These are phyloP conservation scores for Magnaporthiopsis incrustans DNA, from an alignment of 2,329 filamentous ascomycete species.

Conservation along the genomic window DNA sequence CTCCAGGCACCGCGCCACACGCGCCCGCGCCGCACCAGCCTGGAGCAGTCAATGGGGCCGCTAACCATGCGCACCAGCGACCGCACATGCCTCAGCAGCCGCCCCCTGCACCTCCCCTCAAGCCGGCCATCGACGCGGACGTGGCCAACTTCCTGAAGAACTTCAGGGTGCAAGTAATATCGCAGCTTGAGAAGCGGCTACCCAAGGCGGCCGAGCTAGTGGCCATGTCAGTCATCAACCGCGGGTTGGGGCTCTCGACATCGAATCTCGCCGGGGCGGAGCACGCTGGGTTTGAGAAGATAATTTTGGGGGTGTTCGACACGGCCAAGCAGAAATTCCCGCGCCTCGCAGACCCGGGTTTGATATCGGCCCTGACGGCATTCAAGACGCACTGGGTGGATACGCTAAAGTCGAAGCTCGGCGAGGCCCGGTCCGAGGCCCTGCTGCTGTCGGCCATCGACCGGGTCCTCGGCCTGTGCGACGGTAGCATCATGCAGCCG, in stretches of 20 bases:
- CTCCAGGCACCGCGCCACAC: not conserved
- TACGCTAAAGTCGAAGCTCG: slow-evolving; percentile 31
- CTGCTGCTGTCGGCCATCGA: slow-evolving; percentile 43
- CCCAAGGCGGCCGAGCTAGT: slow-evolving; percentile 34
- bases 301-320: slow-evolving; percentile 37
- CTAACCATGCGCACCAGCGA: not conserved
- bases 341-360: slow-evolving; percentile 25
- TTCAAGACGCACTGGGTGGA: slow-evolving; percentile 39
- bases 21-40: not conserved
- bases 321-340: slow-evolving; percentile 16
- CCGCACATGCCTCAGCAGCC: slow-evolving; percentile 2
- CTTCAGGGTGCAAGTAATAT: slow-evolving; percentile 38
- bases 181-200: slow-evolving; percentile 35
- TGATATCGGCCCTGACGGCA: slow-evolving; percentile 31
- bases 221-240: slow-evolving; percentile 45
- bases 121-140: slow-evolving; percentile 34
- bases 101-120: slow-evolving; percentile 9
- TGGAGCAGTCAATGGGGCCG: not conserved
- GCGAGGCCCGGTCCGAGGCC: slow-evolving; percentile 34
- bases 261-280: slow-evolving; percentile 26
- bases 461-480: slow-evolving; percentile 39
- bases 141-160: slow-evolving; percentile 33
- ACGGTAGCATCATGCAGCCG: slow-evolving; percentile 27
- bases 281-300: slow-evolving; percentile 37
- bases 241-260: slow-evolving; percentile 39